Base-by-base conservation (phyloP, 164 flowering plant genomes). In the Echeveria elegans region DNA sequence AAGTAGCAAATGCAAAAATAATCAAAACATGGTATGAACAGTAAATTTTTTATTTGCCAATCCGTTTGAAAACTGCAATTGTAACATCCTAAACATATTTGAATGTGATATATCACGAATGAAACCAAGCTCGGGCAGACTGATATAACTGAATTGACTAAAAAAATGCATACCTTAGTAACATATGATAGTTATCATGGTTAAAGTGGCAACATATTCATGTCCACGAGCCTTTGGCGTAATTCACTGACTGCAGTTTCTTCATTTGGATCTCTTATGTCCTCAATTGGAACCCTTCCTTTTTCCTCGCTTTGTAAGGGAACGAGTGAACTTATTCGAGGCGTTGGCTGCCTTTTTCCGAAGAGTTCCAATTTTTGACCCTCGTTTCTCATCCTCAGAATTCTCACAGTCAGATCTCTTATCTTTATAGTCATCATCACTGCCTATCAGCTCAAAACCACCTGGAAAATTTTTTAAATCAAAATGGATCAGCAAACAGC, bases 261-360 rank as follows among this genome's bases (percentile, higher is more conserved):
- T 82, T 93, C 98, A 63, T 79, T 78, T 48, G 79, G 85, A 82
- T 90, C 96, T 29, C 92, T 73, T 26, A 87, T 79, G 69, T 93
- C 98, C 74, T 90, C 92, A 23, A 93, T 87, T 53, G 92, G 77
- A 71, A 90, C 80, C 2, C 87, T 83, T 93, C 74, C 84, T 79
- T 70, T 88, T 87, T n/a, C 98, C 97, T 48, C 89, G 79, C 69
- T 87, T 93, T 80, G 85, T 93, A 0, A 93, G 83, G 68, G 98
- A 88, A 72, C 88, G 98, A 2, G 96, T 88, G 69, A 90, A 84
- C 76, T 83, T 93, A 72, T 80, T 87, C 26, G 98, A 93, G 72
- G 97, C 96, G 83, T 74, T 82, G 56, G 87, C 68, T 0, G 97
- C 96, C 77, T 88, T 93, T 77, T 87, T 92, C 80, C 72, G 88